Conservation (phyloP, 148 eudicot species). For the Spergularia bocconei region DNA sequence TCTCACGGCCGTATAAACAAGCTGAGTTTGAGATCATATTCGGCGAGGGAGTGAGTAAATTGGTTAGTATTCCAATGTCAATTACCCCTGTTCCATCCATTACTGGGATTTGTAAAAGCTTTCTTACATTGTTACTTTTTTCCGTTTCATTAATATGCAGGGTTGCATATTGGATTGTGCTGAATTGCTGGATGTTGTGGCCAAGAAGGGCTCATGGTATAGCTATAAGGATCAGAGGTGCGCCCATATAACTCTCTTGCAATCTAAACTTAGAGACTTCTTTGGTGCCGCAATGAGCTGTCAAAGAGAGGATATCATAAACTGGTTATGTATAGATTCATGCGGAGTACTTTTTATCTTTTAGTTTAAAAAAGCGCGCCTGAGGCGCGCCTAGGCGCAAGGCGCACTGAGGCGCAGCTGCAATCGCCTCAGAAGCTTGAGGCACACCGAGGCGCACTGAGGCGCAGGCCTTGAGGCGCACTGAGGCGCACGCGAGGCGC, state of each 20-base stretch:
- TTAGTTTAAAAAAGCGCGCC: too few relatives aligned
- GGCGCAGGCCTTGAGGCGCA: too few relatives aligned
- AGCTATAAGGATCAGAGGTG: slow-evolving; percentile 90
- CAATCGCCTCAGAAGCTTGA: too few relatives aligned
- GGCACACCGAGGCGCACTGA: too few relatives aligned
- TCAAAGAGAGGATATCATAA: not conserved
- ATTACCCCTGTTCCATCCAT: not conserved
- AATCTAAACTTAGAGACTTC: not conserved
- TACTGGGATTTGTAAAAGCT: not conserved
- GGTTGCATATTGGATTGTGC: slow-evolving; percentile 97
- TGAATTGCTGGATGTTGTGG: slow-evolving; percentile 75
- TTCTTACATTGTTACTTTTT: not conserved
- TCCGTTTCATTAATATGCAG: slow-evolving; percentile 38
- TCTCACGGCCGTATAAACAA: slow-evolving; percentile 96
- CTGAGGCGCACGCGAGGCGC: too few relatives aligned
- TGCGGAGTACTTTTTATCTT: too few relatives aligned
- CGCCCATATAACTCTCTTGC: slow-evolving; percentile 13
- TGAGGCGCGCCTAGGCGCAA: too few relatives aligned
- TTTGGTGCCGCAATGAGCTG: not conserved
- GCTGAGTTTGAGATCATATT: slow-evolving; percentile 95
- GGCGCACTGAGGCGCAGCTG: too few relatives aligned
- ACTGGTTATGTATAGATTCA: too few relatives aligned
- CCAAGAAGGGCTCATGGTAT: slow-evolving; percentile 91
- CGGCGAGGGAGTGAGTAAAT: slow-evolving; percentile 92
- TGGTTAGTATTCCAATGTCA: slow-evolving; percentile 51